phyloP scores from a whole-genome alignment of 1,284 basidiomycete species.

The Fomitopsis pinicola region DNA sequence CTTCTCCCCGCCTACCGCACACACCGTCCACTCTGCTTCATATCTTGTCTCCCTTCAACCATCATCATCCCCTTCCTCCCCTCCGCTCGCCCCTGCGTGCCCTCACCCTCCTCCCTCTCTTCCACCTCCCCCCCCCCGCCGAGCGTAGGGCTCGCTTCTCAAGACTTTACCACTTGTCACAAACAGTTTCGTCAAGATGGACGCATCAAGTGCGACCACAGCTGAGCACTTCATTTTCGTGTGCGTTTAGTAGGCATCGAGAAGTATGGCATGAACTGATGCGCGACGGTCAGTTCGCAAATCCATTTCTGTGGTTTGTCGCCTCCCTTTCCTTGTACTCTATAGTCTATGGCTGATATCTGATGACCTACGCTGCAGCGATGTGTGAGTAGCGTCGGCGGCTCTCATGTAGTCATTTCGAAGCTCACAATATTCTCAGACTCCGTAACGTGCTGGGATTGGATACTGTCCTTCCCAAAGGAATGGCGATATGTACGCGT shows the following conservation, averaged over 20 bases:
- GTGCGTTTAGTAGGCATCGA: constrained; percentile 29
- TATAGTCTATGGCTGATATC: constrained; percentile 10
- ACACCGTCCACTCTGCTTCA: constrained; percentile 5
- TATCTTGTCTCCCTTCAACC: constrained; percentile 8
- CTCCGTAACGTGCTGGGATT: constrained; percentile 78
- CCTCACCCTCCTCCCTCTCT: constrained; percentile 3
- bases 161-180: not conserved
- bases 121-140: not conserved
- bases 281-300: constrained; percentile 46
- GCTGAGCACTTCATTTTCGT: constrained; percentile 49
- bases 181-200: constrained; percentile 25
- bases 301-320: constrained; percentile 78
- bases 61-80: constrained; percentile 7
- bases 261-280: constrained; percentile 8
- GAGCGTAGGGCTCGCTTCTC: not conserved
- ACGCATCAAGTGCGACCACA: constrained; percentile 32
- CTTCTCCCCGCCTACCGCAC: constrained; percentile 8
- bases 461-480: constrained; percentile 68
- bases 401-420: constrained; percentile 12
- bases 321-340: constrained; percentile 1
- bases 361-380: constrained; percentile 35
- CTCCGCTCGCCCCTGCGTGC: constrained; percentile 4
- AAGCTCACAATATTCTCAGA: constrained; percentile 39
- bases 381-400: constrained; percentile 55
- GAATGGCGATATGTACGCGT: constrained; percentile 67